Base-by-base conservation (phyloP, 1,284 basidiomycete species). In the Pseudomicrostroma phylloplanum region DNA sequence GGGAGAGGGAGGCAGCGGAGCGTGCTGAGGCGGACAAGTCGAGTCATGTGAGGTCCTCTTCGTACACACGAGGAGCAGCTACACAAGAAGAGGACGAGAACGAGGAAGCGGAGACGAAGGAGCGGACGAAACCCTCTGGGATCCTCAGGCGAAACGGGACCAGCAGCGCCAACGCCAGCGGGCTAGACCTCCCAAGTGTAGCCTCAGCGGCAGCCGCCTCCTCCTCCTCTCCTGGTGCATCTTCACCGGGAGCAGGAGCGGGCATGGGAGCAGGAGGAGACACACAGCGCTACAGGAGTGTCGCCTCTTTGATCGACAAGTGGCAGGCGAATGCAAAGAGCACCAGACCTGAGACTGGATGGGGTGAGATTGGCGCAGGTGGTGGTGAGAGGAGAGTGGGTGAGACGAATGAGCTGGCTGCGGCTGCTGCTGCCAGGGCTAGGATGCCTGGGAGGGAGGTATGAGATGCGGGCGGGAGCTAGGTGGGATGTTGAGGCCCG, bases 1-100 rank as follows among this genome's bases (percentile, higher is more conserved):
- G 72, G 72, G 72, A 73, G 55, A 12, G 68, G 0, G 72, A 73
- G 57, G 72, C 72, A 0, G 68, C 64, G 1, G 59, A 67, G 6
- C 48, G 63, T 0, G 69, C 63, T 7, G 64, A 66, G 12, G 63
- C 64, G 1, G 36, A 43, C 1, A 62, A 61, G 9, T 49, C 26
- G 2, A 56, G 54, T 1, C 49, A 69, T 17, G 58, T 66, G 9
- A 61, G 64, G 9, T 66, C 56, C 15, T 61, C 61, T 6, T 54
- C 51, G 2, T 57, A 61, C 1, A 56, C 61, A 0, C 60, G 58
- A 11, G 49, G 62, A 7, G 61, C 66, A 1, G 57, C 60, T 1
- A 63, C 64, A 12, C 23, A 54, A 17, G 48, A 57, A 42, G 17
- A 17, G 2, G 48, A 36, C 12, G 42, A 54, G 15, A 41, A 40